phyloP scores from a whole-genome alignment of 2,329 filamentous ascomycete species.

The Ophiosphaerella herpotricha region DNA sequence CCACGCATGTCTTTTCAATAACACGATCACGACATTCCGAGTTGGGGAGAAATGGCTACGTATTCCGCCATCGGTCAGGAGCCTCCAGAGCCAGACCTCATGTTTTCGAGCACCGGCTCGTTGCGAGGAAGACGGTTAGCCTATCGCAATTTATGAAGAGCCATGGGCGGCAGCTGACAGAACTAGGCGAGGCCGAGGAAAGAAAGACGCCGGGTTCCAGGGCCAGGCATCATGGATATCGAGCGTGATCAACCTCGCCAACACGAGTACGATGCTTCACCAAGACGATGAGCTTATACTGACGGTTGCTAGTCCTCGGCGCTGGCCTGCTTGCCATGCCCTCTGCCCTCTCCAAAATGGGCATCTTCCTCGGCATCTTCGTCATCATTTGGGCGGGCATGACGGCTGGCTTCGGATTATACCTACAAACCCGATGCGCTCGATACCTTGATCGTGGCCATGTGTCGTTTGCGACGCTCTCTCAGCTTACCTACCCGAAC shows the following conservation, averaged over 20 bases:
- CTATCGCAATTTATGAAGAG: background rate
- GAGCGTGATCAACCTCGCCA: slow-evolving; percentile 92
- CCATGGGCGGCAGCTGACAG: slow-evolving; percentile 23
- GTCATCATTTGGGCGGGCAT: slow-evolving; percentile 91
- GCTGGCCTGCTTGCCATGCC: slow-evolving; percentile 95
- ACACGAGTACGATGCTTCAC: slow-evolving; percentile 73
- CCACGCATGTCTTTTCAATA: slow-evolving; percentile 36
- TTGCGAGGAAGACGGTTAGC: slow-evolving; percentile 44
- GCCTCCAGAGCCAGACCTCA: slow-evolving; percentile 46
- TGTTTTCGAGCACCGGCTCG: slow-evolving; percentile 49
- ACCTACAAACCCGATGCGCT: slow-evolving; percentile 90
- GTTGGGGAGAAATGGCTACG: slow-evolving; percentile 48
- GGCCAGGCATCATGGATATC: slow-evolving; percentile 87
- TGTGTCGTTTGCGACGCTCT: slow-evolving; percentile 94
- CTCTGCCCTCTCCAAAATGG: slow-evolving; percentile 94
- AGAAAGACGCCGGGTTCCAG: slow-evolving; percentile 69
- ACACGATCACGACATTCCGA: slow-evolving; percentile 10
- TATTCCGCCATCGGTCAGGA: slow-evolving; percentile 52
- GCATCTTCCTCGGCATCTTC: slow-evolving; percentile 79
- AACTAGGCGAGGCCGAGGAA: slow-evolving; percentile 61
- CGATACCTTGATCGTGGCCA: slow-evolving; percentile 88
- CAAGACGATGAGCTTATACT: slow-evolving; percentile 6
- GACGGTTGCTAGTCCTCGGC: slow-evolving; percentile 72
- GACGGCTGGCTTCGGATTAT: slow-evolving; percentile 89
- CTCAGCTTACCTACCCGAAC: slow-evolving; percentile 95